Base-by-base conservation (phyloP, 805 yeast species). In the Lachancea mirantina region DNA sequence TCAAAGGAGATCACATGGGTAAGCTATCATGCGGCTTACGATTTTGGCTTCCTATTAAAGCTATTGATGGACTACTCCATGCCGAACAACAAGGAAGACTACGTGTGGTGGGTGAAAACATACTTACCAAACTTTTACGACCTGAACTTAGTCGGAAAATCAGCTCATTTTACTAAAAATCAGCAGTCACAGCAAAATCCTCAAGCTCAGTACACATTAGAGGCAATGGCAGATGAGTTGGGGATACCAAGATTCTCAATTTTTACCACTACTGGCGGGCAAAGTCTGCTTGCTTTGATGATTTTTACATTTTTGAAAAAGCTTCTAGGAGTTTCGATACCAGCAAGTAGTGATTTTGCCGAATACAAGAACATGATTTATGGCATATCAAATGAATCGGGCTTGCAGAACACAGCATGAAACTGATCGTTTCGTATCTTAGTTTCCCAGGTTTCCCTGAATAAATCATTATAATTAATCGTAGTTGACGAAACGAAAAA, bases 1-100 rank as follows among this genome's bases (percentile, higher is more conserved):
- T 78, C 84, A 46, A 45, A 57, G 13, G 50, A 59, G 23, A 73
- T 84, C 28, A 76, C 78, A 32, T 92, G 98, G 98, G 68, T 85
- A 32, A 80, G 95, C 40, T 92, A 81, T 61, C 96, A 92, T 56
- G 78, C 78, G 1, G 98, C 97, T 8, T 92, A 92, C 59, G 98
- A 92, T 57, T 72, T 88, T 53, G 98, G 97, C 2, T 88, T 88
- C 56, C 64, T 92, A 39, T 62, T 87, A 10, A 76, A 94, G 30
- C 66, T 85, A 43, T 65, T 89, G 52, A 74, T 79, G 46, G 84
- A 84, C 57, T 72, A 74, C 30, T 61, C 68, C 30, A 80, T 89
- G 68, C 97, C 97, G 1, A 72, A 71, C 18, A 82, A 78, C 43
- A 88, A 82, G 53, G 72, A 74, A 24, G 95, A 80, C 22, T 89